A percentile compares a stretch with the other conserved stretches of the same genome.
These are phyloP conservation scores for Pseudotsuga menziesii DNA, from an alignment of 75 land plant species.

Conservation along the genomic window DNA sequence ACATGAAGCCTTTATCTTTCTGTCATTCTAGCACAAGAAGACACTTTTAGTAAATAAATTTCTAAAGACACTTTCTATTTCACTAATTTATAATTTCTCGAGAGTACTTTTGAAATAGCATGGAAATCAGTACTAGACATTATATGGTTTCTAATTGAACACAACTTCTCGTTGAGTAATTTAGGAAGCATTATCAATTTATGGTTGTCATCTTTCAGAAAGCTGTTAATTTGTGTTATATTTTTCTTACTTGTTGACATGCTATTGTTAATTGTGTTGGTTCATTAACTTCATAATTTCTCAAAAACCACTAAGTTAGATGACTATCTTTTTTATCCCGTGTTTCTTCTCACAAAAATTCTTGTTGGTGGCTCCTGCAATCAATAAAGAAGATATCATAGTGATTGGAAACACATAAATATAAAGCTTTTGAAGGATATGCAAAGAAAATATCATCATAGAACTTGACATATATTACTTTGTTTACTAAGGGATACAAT, in stretches of 20 bases:
- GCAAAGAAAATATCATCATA: constrained; percentile 86
- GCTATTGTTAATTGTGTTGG: constrained; percentile 57
- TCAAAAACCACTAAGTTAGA: constrained; percentile 72
- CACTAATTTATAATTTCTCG: no score
- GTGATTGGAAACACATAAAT: constrained; percentile 57
- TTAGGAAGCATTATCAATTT: no score
- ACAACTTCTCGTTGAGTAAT: no score
- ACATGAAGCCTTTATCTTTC: no score
- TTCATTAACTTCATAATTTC: constrained; percentile 87
- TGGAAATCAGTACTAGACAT: no score
- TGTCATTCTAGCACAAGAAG: no score
- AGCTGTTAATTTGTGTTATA: no score
- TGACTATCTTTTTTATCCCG: constrained; percentile 86
- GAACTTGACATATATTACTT: constrained; percentile 82
- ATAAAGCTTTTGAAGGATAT: constrained; percentile 79
- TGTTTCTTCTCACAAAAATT: constrained; percentile 41
- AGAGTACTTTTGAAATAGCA: no score
- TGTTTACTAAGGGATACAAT: constrained; percentile 65
- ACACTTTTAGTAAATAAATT: no score
- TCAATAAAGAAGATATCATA: constrained; percentile 59
- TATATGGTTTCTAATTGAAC: no score
- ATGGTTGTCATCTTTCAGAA: no score
- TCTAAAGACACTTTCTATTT: no score
- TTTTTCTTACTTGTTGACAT: constrained; percentile 66
- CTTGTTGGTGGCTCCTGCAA: constrained; percentile 21